These are phyloP conservation scores for Yamadazyma ubonensis DNA, from an alignment of 805 yeast genomes.

Conservation along the genomic window DNA sequence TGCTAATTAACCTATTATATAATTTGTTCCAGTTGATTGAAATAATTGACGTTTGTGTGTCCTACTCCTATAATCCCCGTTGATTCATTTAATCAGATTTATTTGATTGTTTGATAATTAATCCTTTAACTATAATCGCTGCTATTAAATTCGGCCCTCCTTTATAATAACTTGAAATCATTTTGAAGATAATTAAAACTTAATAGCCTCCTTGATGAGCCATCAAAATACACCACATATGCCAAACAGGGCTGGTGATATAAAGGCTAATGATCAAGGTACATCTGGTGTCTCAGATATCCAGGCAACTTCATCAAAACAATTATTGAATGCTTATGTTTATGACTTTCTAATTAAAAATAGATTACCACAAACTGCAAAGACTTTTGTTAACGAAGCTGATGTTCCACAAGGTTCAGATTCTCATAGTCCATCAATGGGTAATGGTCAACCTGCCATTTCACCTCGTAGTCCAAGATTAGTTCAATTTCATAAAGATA, in stretches of 20 bases:
- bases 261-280: slow-evolving; percentile 7
- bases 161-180: not conserved
- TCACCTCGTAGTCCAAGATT: slow-evolving; percentile 10
- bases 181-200: not conserved
- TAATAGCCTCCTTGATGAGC: slow-evolving; percentile 23
- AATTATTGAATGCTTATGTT: slow-evolving; percentile 75
- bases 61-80: not conserved
- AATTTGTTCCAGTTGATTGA: not conserved
- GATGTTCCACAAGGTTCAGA: slow-evolving; percentile 46
- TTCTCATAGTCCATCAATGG: slow-evolving; percentile 8
- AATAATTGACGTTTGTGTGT: not conserved
- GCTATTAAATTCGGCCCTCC: not conserved
- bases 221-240: slow-evolving; percentile 38
- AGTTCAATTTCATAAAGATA: slow-evolving; percentile 33
- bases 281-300: slow-evolving; percentile 28
- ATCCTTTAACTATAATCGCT: no score
- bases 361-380: slow-evolving; percentile 69
- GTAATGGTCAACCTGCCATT: slow-evolving; percentile 25
- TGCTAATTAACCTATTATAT: not conserved
- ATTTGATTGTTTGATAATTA: not conserved
- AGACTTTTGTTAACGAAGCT: slow-evolving; percentile 72
- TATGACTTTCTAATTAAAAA: slow-evolving; percentile 82
- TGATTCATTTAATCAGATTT: not conserved
- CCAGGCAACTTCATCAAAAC: slow-evolving; percentile 53
- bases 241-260: slow-evolving; percentile 4